Evolutionary conservation across 345 rosid species (phyloP), one percentile per base, ranked within the genome.

Genomic region (Aurinia saxatilis): DNA sequence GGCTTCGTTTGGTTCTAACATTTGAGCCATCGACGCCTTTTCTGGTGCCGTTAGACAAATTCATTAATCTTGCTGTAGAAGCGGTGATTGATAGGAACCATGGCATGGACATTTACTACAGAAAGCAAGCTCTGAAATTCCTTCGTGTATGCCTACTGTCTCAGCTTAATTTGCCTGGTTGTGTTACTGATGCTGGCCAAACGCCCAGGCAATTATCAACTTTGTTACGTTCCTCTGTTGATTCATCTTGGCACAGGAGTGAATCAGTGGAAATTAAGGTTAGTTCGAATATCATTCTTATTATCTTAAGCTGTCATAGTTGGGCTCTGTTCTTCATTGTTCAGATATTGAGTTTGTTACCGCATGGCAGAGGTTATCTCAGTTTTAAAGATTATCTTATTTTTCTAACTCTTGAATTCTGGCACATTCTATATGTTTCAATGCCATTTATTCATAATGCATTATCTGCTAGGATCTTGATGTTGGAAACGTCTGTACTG

Each of bases 21-120:
- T 93, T 93, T 85, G 91, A 87, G 81, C 97, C 99, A 35, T 72
- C 95, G 5, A 93, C 96, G 42, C 95, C 97, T 12, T 90, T 93
- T 83, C 73, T 90, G 79, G 97, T 93, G 66, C 96, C 99, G 27
- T 41, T 93, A 64, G 99, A 93, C 66, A 84, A 91, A 73, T 90
- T 82, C 78, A 82, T 93, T 65, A 87, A 87, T 85, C 95, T 90
- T 73, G 99, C 99, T 58, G 96, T 93, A 39, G 84, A 86, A 57
- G 91, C 97, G 57, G 86, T 90, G 52, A 84, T 80, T 83, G 76
- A 80, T 66, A 85, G 74, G 72, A 81, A 68, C 48, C 73, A 72
- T 29, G 79, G 88, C 67, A 75, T 87, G 70, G 95, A 87, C 60
- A 69, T 84, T 45, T 90, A 90, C 74, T 90, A 93, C 66, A 73